Evolutionary conservation across 169 alveolate genomes (phyloP).

Genomic region (Eimeria acervulina): DNA sequence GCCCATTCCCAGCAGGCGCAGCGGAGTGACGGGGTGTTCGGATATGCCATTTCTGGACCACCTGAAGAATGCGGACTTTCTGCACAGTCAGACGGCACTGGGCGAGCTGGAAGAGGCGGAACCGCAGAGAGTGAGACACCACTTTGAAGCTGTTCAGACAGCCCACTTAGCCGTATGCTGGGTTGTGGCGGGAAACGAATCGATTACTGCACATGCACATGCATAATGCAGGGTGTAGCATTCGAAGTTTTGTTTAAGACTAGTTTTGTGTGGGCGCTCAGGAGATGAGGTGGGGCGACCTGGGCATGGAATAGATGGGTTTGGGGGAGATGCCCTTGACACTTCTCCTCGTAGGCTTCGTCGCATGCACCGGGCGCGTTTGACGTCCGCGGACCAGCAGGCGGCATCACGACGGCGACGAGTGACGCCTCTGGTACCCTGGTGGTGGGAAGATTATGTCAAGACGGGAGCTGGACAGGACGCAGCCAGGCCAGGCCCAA

Average conservation of each 20-base stretch:
- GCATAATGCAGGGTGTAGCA: background rate
- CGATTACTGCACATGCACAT: too few relatives aligned
- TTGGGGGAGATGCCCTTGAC: constrained; percentile 41
- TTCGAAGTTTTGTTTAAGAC: background rate
- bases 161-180: background rate
- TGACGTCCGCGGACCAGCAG: constrained; percentile 55
- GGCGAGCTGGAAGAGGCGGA: constrained; percentile 31
- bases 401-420: constrained; percentile 45
- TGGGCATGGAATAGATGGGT: constrained; percentile 36
- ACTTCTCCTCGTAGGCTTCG: constrained; percentile 67
- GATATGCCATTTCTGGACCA: background rate
- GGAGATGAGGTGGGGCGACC: constrained; percentile 45
- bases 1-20: background rate
- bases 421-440: constrained; percentile 62
- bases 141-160: background rate
- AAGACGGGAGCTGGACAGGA: constrained; percentile 31
- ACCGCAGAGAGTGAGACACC: constrained; percentile 21
- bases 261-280: background rate
- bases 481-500: background rate
- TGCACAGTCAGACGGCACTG: constrained; percentile 36
- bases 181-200: background rate
- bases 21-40: constrained; percentile 39
- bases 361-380: constrained; percentile 69
- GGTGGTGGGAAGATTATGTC: constrained; percentile 76
- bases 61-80: constrained; percentile 52